These are phyloP conservation scores for Globisporangium heterothallicum DNA, from an alignment of 352 stramenopile species.

Conservation along the genomic window DNA sequence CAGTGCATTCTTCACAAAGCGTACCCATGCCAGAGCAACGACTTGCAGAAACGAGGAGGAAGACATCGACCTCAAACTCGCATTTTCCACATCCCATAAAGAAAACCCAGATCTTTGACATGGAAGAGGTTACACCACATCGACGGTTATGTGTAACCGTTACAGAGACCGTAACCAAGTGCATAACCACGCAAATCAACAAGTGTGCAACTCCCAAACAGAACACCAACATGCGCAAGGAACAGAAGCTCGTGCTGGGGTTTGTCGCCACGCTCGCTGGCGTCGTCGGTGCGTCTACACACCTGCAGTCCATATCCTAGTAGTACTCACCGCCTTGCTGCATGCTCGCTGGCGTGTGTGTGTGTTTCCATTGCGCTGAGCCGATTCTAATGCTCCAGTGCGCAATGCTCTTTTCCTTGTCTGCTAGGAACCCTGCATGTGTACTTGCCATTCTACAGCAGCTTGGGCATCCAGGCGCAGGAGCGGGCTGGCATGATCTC, in stretches of 20 bases:
- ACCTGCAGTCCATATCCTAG: neutral
- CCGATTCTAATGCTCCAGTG: neutral
- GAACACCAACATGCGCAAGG: slow-evolving; percentile 19
- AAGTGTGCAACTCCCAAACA: neutral
- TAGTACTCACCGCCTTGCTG: neutral
- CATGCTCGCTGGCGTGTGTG: neutral
- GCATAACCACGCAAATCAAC: neutral
- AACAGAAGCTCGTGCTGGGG: slow-evolving; percentile 27
- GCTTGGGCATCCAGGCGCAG: slow-evolving; percentile 27
- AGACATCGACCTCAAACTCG: too few species aligned
- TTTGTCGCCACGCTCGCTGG: slow-evolving; percentile 23
- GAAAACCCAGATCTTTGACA: too few species aligned
- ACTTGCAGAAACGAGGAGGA: too few species aligned
- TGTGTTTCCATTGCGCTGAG: too few species aligned
- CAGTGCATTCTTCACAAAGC: too few species aligned
- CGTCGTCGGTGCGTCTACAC: slow-evolving; percentile 21
- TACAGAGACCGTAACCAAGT: neutral
- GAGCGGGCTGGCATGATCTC: slow-evolving; percentile 14
- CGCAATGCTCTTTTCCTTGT: neutral
- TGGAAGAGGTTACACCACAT: too few species aligned
- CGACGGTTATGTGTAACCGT: too few species aligned
- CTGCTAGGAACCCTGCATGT: slow-evolving; percentile 21
- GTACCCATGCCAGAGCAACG: too few species aligned
- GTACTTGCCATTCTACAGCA: slow-evolving; percentile 37
- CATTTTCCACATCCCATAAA: too few species aligned